phyloP scores from a whole-genome alignment of 495 filamentous ascomycete species.

The Hypoxylon subgilvum region DNA sequence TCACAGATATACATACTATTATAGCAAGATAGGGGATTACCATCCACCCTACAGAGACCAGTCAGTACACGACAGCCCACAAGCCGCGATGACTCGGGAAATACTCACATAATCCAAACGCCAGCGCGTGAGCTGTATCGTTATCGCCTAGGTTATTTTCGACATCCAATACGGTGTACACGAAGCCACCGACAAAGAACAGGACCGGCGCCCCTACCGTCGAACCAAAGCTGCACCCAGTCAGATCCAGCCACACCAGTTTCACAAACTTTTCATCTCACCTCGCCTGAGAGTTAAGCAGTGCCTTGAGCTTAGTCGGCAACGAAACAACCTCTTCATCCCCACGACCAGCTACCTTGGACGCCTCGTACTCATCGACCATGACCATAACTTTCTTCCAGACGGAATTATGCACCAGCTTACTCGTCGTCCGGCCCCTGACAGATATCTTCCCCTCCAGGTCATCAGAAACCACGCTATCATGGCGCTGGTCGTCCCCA shows the following conservation, averaged over 20 bases:
- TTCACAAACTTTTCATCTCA: constrained; percentile 5
- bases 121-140: constrained; percentile 50
- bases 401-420: constrained; percentile 36
- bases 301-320: constrained; percentile 38
- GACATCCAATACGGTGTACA: constrained; percentile 49
- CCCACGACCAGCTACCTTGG: not conserved
- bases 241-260: not conserved
- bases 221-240: constrained; percentile 47
- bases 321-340: constrained; percentile 22
- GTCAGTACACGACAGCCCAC: not conserved
- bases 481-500: not conserved
- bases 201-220: constrained; percentile 55
- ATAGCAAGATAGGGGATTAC: constrained; percentile 37
- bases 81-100: not conserved
- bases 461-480: constrained; percentile 9
- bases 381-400: constrained; percentile 38
- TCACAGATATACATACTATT: constrained; percentile 19
- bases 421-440: constrained; percentile 3
- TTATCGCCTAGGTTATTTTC: constrained; percentile 47
- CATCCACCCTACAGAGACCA: constrained; percentile 42
- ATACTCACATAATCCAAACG: constrained; percentile 56
- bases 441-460: constrained; percentile 9
- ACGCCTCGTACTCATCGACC: constrained; percentile 36
- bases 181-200: constrained; percentile 55
- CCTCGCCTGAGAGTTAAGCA: constrained; percentile 40